A percentile compares a stretch with the other conserved stretches of the same genome.
phyloP scores from a whole-genome alignment of 352 stramenopile genomes.

The Thraustochytrium sp. region DNA sequence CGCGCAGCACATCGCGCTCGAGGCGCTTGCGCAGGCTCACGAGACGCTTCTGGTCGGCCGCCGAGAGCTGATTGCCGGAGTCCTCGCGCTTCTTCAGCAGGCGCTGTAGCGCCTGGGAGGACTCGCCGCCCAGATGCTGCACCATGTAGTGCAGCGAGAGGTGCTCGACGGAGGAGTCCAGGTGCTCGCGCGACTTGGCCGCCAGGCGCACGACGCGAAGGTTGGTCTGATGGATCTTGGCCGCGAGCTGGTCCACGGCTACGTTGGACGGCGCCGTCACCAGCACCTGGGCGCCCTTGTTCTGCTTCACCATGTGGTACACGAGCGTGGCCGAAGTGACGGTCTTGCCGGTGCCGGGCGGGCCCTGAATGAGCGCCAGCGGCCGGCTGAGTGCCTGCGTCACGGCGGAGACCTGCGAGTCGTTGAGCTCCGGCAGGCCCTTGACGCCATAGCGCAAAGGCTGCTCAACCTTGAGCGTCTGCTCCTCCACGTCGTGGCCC shows the following conservation, averaged over 20 bases:
- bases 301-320: slow-evolving; percentile 97
- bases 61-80: slow-evolving; percentile 43
- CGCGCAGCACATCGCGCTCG: slow-evolving; percentile 92
- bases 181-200: slow-evolving; percentile 91
- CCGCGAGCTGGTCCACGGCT: slow-evolving; percentile 94
- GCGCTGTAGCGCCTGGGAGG: slow-evolving; percentile 17
- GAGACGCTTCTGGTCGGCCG: slow-evolving; percentile 23
- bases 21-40: slow-evolving; percentile 69
- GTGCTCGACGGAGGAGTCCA: slow-evolving; percentile 85
- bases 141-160: slow-evolving; percentile 96
- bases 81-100: slow-evolving; percentile 36
- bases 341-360: slow-evolving; percentile 92
- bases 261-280: slow-evolving; percentile 98
- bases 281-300: slow-evolving; percentile 80
- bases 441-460: slow-evolving; percentile 70
- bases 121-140: slow-evolving; percentile 40
- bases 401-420: slow-evolving; percentile 87
- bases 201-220: slow-evolving; percentile 95
- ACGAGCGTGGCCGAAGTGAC: slow-evolving; percentile 97
- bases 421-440: slow-evolving; percentile 93
- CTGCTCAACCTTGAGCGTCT: slow-evolving; percentile 73
- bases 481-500: slow-evolving; percentile 90
- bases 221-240: slow-evolving; percentile 95
- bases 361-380: slow-evolving; percentile 96
- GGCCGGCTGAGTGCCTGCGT: slow-evolving; percentile 89